Evolutionary conservation across 2,329 filamentous ascomycete genomes (phyloP).

Genomic region (Fusarium coicis): DNA sequence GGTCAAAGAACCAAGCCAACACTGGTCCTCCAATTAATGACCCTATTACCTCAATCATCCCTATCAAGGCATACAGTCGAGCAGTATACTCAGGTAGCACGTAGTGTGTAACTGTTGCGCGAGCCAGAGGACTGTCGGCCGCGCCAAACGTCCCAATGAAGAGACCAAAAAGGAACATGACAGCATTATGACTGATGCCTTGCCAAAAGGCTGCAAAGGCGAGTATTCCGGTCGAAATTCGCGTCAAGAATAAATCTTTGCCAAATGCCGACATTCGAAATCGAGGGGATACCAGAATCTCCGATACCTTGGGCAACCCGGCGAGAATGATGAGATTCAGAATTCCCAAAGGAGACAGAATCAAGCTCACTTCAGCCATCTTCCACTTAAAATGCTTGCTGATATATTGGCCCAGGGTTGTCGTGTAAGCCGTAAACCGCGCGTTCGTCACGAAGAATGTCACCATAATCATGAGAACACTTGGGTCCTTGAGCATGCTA

Average conservation of each 20-base stretch:
- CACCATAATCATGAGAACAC: constrained; percentile 52
- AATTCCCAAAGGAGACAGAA: constrained; percentile 55
- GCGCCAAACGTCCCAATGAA: constrained; percentile 53
- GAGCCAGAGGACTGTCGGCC: constrained; percentile 51
- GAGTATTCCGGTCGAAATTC: constrained; percentile 48
- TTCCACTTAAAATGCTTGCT: constrained; percentile 58
- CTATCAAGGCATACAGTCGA: constrained; percentile 54
- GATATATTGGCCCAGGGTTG: constrained; percentile 54
- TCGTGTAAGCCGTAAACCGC: constrained; percentile 49
- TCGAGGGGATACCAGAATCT: constrained; percentile 47
- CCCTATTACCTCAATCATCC: constrained; percentile 53
- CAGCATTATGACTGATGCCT: constrained; percentile 47
- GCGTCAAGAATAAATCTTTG: constrained; percentile 53
- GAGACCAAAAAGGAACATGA: constrained; percentile 52
- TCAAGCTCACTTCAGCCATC: constrained; percentile 54
- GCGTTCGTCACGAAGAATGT: constrained; percentile 54
- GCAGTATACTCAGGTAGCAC: constrained; percentile 53
- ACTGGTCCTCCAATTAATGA: constrained; percentile 55
- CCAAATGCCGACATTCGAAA: constrained; percentile 49
- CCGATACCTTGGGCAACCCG: constrained; percentile 50
- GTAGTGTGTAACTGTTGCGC: constrained; percentile 55
- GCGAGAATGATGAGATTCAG: constrained; percentile 52
- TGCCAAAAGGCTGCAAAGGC: constrained; percentile 49
- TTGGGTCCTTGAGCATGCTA: constrained; percentile 49
- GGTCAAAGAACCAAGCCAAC: constrained; percentile 53